Conservation (phyloP, 345 rosid genomes). For the Linum lewisii region DNA sequence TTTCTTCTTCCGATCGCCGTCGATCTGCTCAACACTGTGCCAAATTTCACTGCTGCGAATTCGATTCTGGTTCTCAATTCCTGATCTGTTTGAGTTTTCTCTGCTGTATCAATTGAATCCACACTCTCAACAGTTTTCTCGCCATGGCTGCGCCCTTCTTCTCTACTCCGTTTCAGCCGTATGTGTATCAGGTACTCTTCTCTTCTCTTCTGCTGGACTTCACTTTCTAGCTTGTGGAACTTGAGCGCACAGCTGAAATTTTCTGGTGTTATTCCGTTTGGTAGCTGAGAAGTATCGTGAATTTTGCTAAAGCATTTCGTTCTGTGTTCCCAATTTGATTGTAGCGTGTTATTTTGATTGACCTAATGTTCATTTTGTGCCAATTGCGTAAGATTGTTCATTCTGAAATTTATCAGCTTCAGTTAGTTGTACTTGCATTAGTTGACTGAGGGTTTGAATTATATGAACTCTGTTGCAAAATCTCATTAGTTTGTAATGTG, state of each 20-base stretch:
- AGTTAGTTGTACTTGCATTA: not conserved
- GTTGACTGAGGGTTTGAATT: no score
- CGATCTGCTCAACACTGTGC: not conserved
- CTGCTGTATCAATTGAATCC: not conserved
- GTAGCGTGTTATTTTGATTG: not conserved
- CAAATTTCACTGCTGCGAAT: not conserved
- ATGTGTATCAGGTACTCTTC: constrained; percentile 74
- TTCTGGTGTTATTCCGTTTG: not conserved
- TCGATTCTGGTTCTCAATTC: not conserved
- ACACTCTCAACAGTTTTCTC: not conserved
- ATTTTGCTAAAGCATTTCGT: not conserved
- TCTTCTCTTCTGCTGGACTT: constrained; percentile 1
- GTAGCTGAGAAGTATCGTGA: not conserved
- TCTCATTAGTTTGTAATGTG: constrained; percentile 14
- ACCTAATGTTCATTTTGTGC: not conserved
- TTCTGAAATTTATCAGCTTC: not conserved
- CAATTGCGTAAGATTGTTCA: not conserved
- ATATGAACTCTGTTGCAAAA: not conserved
- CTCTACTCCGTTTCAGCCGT: constrained; percentile 96
- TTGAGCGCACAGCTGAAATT: not conserved
- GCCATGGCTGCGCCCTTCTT: constrained; percentile 95
- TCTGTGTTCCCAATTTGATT: not conserved
- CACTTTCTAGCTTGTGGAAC: not conserved
- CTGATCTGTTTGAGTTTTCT: not conserved
- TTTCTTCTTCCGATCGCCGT: not conserved